Evolutionary conservation across 306 rosid species (phyloP).

Genomic region (Argentina anserina): DNA sequence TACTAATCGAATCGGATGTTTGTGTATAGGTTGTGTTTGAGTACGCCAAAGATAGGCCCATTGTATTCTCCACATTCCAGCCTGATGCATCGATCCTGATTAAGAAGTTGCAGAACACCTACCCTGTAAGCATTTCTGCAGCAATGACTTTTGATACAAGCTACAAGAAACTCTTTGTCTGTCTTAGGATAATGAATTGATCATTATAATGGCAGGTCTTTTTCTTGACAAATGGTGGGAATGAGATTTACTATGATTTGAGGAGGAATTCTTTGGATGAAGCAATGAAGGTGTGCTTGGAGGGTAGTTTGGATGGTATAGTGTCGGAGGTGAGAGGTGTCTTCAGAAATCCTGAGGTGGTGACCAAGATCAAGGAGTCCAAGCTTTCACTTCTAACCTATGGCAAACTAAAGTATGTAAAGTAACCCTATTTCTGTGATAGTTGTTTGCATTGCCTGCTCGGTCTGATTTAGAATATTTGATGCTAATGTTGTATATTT

Average conservation of each 20-base stretch:
- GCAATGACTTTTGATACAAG: neutral
- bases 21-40: conserved; percentile 35
- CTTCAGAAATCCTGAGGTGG: conserved; percentile 66
- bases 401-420: conserved; percentile 72
- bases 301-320: conserved; percentile 81
- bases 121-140: conserved; percentile 37
- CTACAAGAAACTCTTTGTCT: neutral
- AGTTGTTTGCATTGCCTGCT: neutral
- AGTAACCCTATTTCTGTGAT: neutral
- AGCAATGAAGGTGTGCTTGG: conserved; percentile 74
- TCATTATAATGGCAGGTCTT: conserved; percentile 44
- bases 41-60: conserved; percentile 43
- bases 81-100: conserved; percentile 48
- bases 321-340: conserved; percentile 79
- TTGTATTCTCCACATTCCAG: conserved; percentile 49
- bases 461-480: neutral
- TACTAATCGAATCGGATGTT: neutral
- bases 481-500: neutral
- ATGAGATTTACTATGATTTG: conserved; percentile 58
- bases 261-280: conserved; percentile 92
- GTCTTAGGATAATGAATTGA: neutral
- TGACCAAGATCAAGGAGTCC: conserved; percentile 64
- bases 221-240: conserved; percentile 91
- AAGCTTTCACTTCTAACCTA: conserved; percentile 77
- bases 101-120: conserved; percentile 36